Conservation (phyloP, 257 asterid species). For the Cordia subcordata region DNA sequence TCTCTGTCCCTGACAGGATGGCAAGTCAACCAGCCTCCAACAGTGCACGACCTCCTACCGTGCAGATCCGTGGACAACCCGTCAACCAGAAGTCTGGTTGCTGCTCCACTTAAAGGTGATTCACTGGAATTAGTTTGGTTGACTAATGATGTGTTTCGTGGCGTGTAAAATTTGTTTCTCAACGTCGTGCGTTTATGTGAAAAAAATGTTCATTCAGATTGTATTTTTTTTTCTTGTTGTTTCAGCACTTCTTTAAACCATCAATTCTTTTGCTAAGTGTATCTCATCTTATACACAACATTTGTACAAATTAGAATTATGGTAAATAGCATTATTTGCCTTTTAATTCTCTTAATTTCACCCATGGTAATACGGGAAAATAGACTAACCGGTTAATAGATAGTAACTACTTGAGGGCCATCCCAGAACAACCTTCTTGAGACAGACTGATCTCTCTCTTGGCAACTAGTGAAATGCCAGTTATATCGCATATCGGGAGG, state of each 20-base stretch:
- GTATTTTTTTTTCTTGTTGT: slow-evolving; percentile 14
- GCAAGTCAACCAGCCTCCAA: slow-evolving; percentile 78
- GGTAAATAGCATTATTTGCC: slow-evolving; percentile 32
- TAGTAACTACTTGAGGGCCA: too few relatives aligned
- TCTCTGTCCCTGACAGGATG: slow-evolving; percentile 49
- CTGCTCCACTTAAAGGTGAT: slow-evolving; percentile 55
- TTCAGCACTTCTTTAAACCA: slow-evolving; percentile 15
- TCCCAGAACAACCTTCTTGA: too few relatives aligned
- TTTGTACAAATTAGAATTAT: slow-evolving; percentile 43
- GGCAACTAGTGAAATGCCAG: too few relatives aligned
- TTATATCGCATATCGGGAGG: too few relatives aligned
- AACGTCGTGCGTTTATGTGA: slow-evolving; percentile 17
- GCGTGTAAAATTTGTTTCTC: slow-evolving; percentile 29
- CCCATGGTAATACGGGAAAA: too few relatives aligned
- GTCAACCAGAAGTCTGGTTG: slow-evolving; percentile 81
- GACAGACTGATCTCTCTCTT: too few relatives aligned
- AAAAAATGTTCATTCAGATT: slow-evolving; percentile 13
- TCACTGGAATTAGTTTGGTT: neutral
- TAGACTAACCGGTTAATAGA: too few relatives aligned
- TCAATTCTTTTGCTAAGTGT: slow-evolving; percentile 39
- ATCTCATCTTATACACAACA: slow-evolving; percentile 32
- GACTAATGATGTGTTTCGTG: slow-evolving; percentile 13
- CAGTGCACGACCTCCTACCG: slow-evolving; percentile 72
- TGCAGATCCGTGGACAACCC: slow-evolving; percentile 80
- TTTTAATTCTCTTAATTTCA: slow-evolving; percentile 1